Percentiles rank a stretch among this genome's conserved stretches.
Conservation (phyloP, 2,329 filamentous ascomycete species). For the Fusarium brevicatenulatum region DNA sequence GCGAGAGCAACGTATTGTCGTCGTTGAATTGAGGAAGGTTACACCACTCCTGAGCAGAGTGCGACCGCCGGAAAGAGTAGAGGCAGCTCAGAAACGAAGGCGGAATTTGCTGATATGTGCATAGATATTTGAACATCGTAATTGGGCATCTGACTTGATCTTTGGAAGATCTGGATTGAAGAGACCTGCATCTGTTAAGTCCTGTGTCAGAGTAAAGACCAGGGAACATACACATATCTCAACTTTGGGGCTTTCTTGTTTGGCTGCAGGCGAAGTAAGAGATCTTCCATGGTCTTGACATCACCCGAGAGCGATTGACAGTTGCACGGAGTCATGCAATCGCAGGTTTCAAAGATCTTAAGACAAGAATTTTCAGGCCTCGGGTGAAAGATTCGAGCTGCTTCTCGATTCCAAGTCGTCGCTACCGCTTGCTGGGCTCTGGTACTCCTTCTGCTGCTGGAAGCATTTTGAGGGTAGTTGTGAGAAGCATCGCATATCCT, state of each 20-base stretch:
- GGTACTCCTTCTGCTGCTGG: background rate
- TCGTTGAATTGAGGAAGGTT: conserved; percentile 24
- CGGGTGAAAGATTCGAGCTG: background rate
- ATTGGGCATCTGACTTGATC: background rate
- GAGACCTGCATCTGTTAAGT: conserved; percentile 1
- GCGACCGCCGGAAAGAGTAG: conserved; percentile 9
- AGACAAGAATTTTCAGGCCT: background rate
- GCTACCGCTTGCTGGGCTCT: background rate
- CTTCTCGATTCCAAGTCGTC: conserved; percentile 3
- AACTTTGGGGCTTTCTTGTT: background rate
- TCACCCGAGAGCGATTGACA: background rate
- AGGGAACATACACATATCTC: conserved; percentile 18
- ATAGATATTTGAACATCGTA: conserved; percentile 25
- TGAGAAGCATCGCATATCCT: background rate
- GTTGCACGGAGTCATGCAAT: background rate
- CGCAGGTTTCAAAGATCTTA: conserved; percentile 3
- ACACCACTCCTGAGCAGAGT: conserved; percentile 3
- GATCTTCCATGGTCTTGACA: background rate
- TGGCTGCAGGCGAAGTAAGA: background rate
- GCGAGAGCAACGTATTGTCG: conserved; percentile 16
- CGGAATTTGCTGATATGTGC: conserved; percentile 22
- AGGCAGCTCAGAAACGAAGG: conserved; percentile 8
- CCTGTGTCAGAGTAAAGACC: accelerated
- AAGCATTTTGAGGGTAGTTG: background rate
- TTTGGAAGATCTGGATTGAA: conserved; percentile 17